Base-by-base conservation (phyloP, 306 rosid genomes). In the Vigna angularis region DNA sequence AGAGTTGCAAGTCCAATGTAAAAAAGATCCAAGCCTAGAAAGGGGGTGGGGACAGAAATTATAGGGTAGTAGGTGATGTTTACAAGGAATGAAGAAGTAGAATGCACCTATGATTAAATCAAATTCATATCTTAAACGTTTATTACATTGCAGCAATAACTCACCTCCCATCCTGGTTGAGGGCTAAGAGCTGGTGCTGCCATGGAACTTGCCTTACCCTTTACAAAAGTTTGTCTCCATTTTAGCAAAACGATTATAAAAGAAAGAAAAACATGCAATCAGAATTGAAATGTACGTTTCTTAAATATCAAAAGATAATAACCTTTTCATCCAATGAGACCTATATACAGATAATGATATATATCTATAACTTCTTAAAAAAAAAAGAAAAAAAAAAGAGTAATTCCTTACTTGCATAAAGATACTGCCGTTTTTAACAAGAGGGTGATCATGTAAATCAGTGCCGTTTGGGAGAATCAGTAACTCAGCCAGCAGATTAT, bases 131-230 rank as follows among this genome's bases (percentile, higher is more conserved):
- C 56, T 52, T 8, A 2, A 17, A 40, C 0, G 38, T 15, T 17
- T 28, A 38, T 44, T 26, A 74, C 36, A 53, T 62, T 58, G 78
- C 42, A 66, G 85, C 67, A 74, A 73, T 63, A 73, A 84, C 86
- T 77, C 72, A 95, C 99, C 93, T 89, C 91, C 99, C 97, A 95
- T 80, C 93, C 98, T 67, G 97, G 99, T 72, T 90, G 66, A 18
- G 99, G 93, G 85, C 82, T 85, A 61, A 95, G 98, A 58, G 99
- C 94, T 49, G 89, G 89, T 62, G 99, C 99, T 59, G 85, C 99
- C 99, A 95, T 93, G 48, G 93, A 93, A 83, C 98, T 95, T 57
- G 93, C 98, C 90, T 90, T 95, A 26, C 99, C 98, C 99, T 89
- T 65, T 16, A 55, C 56, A 82, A n/a, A 67, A 69, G 49, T 49